Percentiles rank a stretch among this genome's conserved stretches.
Conservation (phyloP, 2,329 filamentous ascomycete species). For the Neobulgaria alba region DNA sequence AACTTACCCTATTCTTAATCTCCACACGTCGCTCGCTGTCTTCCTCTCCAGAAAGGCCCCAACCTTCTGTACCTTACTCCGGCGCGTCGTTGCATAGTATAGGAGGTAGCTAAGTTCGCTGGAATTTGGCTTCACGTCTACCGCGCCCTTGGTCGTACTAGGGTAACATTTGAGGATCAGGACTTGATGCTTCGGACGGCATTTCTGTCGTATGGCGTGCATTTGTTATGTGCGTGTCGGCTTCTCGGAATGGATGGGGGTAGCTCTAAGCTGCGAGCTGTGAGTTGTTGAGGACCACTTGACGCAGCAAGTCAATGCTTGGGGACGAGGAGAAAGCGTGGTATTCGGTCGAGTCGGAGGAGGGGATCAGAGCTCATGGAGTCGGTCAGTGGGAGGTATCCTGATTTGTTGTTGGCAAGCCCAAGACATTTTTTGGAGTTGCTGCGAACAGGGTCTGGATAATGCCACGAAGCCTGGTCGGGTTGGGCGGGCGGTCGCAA, state of each 20-base stretch:
- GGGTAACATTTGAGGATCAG: slow-evolving; percentile 95
- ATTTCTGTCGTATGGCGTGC: slow-evolving; percentile 58
- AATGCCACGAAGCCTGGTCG: no score
- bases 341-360: neutral
- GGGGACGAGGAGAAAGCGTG: neutral
- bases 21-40: slow-evolving; percentile 85
- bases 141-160: slow-evolving; percentile 78
- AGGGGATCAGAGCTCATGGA: neutral
- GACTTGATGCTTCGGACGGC: slow-evolving; percentile 93
- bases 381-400: neutral
- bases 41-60: slow-evolving; percentile 91
- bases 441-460: neutral
- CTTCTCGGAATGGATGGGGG: neutral
- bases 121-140: slow-evolving; percentile 91
- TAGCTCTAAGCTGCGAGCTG: neutral
- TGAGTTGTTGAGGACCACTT: neutral
- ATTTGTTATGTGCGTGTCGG: slow-evolving; percentile 33
- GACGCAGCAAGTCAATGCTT: neutral
- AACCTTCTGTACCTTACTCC: slow-evolving; percentile 94
- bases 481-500: neutral
- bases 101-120: slow-evolving; percentile 95
- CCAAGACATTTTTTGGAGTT: neutral
- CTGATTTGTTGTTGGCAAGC: neutral
- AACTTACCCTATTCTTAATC: slow-evolving; percentile 74
- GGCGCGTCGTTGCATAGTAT: slow-evolving; percentile 90